Evolutionary conservation across 1,284 basidiomycete genomes (phyloP).

Genomic region (Puccinia polysora): DNA sequence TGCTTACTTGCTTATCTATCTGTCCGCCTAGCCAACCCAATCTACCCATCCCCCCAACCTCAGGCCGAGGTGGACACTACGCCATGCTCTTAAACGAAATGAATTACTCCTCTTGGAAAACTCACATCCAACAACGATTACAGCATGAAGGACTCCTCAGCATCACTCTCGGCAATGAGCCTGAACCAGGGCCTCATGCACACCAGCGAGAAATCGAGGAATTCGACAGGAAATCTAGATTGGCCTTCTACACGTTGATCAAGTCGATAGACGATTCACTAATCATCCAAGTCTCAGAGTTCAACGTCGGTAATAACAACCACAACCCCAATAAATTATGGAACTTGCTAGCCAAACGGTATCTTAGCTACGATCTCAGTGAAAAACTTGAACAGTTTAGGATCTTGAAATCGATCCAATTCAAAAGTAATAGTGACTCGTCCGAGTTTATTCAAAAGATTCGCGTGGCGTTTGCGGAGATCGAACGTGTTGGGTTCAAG

Average conservation of each 20-base stretch:
- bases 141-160: conserved; percentile 16
- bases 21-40: no score
- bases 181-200: background rate
- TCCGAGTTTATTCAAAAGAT: conserved; percentile 2
- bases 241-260: conserved; percentile 23
- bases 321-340: conserved; percentile 22
- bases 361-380: conserved; percentile 4
- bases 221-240: no score
- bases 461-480: background rate
- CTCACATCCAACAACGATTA: conserved; percentile 17
- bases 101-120: conserved; percentile 25
- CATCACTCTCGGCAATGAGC: conserved; percentile 9
- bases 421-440: background rate
- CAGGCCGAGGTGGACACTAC: no score
- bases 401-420: conserved; percentile 1
- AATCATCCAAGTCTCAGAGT: conserved; percentile 1
- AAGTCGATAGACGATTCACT: conserved; percentile 17
- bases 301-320: conserved; percentile 17
- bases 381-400: conserved; percentile 10
- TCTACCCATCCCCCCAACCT: no score
- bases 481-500: conserved; percentile 6
- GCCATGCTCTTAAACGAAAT: conserved; percentile 6
- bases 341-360: background rate
- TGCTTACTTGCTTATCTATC: no score
- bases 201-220: no score